A percentile compares a stretch with the other conserved stretches of the same genome.
These are phyloP conservation scores for Scortechinia acanthostroma DNA, from an alignment of 2,329 filamentous ascomycete species.

Conservation along the genomic window DNA sequence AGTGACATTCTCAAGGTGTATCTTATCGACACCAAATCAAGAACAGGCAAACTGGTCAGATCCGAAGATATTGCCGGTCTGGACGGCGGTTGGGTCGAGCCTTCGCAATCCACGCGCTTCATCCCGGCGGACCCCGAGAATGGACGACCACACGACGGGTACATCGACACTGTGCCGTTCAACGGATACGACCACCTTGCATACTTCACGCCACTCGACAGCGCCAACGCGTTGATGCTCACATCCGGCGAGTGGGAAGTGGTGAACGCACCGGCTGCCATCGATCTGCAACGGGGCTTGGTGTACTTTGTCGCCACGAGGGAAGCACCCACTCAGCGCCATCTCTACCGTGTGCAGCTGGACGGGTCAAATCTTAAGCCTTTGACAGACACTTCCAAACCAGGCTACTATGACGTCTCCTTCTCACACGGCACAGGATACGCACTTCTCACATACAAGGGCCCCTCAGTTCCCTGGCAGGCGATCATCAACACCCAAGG, in stretches of 20 bases:
- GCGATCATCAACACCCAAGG: slow-evolving; percentile 79
- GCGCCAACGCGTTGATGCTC: slow-evolving; percentile 72
- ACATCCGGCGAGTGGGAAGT: slow-evolving; percentile 92
- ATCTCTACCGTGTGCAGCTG: slow-evolving; percentile 83
- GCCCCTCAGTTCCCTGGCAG: slow-evolving; percentile 83
- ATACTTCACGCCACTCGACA: slow-evolving; percentile 86
- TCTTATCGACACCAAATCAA: slow-evolving; percentile 69
- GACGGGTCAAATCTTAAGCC: slow-evolving; percentile 68
- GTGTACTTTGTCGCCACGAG: slow-evolving; percentile 89
- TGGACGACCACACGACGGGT: slow-evolving; percentile 75
- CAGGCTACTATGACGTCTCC: slow-evolving; percentile 74
- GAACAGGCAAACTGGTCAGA: slow-evolving; percentile 72
- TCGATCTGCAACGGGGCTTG: slow-evolving; percentile 77
- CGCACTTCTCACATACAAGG: slow-evolving; percentile 73
- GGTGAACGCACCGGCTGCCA: slow-evolving; percentile 72
- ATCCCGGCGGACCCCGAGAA: slow-evolving; percentile 76
- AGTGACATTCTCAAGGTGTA: slow-evolving; percentile 86
- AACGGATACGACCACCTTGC: slow-evolving; percentile 84
- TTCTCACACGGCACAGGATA: slow-evolving; percentile 81
- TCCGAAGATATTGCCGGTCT: slow-evolving; percentile 72
- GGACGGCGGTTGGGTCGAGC: slow-evolving; percentile 97
- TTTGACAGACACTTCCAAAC: slow-evolving; percentile 65
- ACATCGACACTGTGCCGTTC: slow-evolving; percentile 83
- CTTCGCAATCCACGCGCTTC: slow-evolving; percentile 77
- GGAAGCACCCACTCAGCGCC: slow-evolving; percentile 80